Base-by-base conservation (phyloP, 2,329 filamentous ascomycete species). In the Ophiostoma himal-ulmi region DNA sequence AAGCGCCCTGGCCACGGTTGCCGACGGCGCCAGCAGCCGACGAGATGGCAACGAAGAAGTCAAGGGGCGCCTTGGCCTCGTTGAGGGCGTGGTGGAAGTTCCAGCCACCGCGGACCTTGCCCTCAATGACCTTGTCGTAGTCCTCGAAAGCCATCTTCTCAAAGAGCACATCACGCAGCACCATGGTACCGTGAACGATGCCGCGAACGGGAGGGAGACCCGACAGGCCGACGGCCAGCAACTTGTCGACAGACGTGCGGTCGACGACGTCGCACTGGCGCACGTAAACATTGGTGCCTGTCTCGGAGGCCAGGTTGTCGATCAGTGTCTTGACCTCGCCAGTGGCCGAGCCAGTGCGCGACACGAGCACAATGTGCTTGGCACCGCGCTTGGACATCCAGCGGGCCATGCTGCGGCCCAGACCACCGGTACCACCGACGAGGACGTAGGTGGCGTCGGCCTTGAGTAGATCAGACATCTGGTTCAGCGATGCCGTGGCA, bases 331-430 rank as follows among this genome's bases (percentile, higher is more conserved):
- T 79, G 62, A 82, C 78, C 65, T 81, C 80, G 5, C 78, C 78
- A 0, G 79, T 81, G 1, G 57, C 57, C 2, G 57, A 34, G 11
- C 57, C 57, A 26, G 78, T 75, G 22, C 78, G 81, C 1, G 81
- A 83, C 68, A 78, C 82, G 2, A 85, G 78, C 0, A 83, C 80
- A 22, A 86, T 75, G 71, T 82, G 79, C 11, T 79, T 78, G 7
- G 83, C 84, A 1, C 84, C 84, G 14, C 80, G 80, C 57, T 77
- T 76, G 8, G 82, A 78, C 82, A 86, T 83, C 80, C 82, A 82
- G 6, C 78, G 78, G 13, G 82, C 77, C 75, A 86, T 81, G 71
- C 81, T 83, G 52, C 82, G 79, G 7, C 84, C 84, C 14, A 86
- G 78, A 30, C 83, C 84, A 52, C 84, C 84, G 0, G 83, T 83